Conservation (phyloP, 129 eudicot genomes). For the Gnaphalium uliginosum region DNA sequence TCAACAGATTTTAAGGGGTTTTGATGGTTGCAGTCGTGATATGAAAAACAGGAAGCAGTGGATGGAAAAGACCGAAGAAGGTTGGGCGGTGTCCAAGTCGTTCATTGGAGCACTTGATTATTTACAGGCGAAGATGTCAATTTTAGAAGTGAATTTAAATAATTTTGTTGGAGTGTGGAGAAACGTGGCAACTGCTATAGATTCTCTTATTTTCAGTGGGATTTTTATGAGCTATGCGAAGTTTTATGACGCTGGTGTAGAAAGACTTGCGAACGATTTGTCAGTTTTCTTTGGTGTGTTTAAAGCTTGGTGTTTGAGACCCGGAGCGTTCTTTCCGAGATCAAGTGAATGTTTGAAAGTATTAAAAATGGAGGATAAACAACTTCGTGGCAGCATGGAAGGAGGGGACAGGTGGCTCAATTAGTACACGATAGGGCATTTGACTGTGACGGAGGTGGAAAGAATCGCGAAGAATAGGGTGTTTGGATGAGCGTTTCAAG, state of each 20-base stretch:
- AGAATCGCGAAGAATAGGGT: background rate
- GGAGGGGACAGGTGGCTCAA: conserved; percentile 65
- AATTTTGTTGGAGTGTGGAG: conserved; percentile 86
- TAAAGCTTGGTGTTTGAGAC: conserved; percentile 80
- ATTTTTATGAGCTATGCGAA: conserved; percentile 56
- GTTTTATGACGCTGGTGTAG: conserved; percentile 71
- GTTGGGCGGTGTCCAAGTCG: conserved; percentile 56
- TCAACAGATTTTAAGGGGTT: conserved; percentile 73
- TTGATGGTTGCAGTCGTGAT: conserved; percentile 67
- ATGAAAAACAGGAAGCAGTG: conserved; percentile 77
- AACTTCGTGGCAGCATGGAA: conserved; percentile 34
- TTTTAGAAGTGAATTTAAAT: conserved; percentile 62
- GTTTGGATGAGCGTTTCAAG: conserved; percentile 1
- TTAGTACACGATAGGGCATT: conserved; percentile 56
- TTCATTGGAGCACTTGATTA: conserved; percentile 75
- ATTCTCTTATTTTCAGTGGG: conserved; percentile 50
- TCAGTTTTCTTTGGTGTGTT: conserved; percentile 66
- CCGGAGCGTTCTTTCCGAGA: conserved; percentile 84
- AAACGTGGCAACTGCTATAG: conserved; percentile 61
- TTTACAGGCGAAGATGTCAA: conserved; percentile 64
- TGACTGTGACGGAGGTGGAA: conserved; percentile 20
- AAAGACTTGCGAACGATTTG: conserved; percentile 62
- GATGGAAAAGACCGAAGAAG: conserved; percentile 76
- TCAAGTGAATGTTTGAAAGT: conserved; percentile 65
- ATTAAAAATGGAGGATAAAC: conserved; percentile 59